A percentile compares a stretch with the other conserved stretches of the same genome.
phyloP scores from a whole-genome alignment of 495 filamentous ascomycete genomes.

The Staphylotrichum tortipilum region DNA sequence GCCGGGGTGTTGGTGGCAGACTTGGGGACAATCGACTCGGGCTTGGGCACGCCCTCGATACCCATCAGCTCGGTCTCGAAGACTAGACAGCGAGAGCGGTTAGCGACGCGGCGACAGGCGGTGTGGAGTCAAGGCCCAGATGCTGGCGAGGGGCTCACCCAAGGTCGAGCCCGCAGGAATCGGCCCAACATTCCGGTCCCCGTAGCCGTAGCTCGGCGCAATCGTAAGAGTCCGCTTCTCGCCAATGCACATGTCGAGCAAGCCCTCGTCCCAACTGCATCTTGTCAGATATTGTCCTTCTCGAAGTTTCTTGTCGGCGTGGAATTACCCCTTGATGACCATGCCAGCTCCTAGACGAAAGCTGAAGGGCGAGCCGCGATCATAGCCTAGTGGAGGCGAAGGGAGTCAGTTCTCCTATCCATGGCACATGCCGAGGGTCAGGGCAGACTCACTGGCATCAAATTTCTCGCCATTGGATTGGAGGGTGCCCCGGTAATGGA shows the following conservation, averaged over 20 bases:
- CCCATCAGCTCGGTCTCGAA: conserved; percentile 90
- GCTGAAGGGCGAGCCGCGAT: conserved; percentile 62
- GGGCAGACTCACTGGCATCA: conserved; percentile 46
- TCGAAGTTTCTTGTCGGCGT: conserved; percentile 7
- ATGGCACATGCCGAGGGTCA: no score
- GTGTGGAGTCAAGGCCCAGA: not conserved
- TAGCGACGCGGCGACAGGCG: not conserved
- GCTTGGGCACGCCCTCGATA: conserved; percentile 67
- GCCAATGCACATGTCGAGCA: conserved; percentile 92
- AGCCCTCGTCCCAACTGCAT: conserved; percentile 74
- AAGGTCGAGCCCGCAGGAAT: conserved; percentile 74
- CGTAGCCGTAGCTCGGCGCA: conserved; percentile 79
- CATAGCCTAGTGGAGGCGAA: conserved; percentile 46
- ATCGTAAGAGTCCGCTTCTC: conserved; percentile 89
- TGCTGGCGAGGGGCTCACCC: no score
- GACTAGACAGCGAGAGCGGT: conserved; percentile 39
- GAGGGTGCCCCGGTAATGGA: conserved; percentile 84
- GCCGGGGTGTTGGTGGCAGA: conserved; percentile 19
- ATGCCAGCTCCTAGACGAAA: conserved; percentile 72
- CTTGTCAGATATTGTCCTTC: conserved; percentile 6
- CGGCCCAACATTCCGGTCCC: conserved; percentile 60
- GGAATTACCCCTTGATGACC: conserved; percentile 83
- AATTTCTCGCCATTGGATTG: conserved; percentile 47
- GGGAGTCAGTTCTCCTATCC: no score
- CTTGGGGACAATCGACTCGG: conserved; percentile 42